Evolutionary conservation across 2,329 filamentous ascomycete species (phyloP).

Genomic region (Myotisia sp.): DNA sequence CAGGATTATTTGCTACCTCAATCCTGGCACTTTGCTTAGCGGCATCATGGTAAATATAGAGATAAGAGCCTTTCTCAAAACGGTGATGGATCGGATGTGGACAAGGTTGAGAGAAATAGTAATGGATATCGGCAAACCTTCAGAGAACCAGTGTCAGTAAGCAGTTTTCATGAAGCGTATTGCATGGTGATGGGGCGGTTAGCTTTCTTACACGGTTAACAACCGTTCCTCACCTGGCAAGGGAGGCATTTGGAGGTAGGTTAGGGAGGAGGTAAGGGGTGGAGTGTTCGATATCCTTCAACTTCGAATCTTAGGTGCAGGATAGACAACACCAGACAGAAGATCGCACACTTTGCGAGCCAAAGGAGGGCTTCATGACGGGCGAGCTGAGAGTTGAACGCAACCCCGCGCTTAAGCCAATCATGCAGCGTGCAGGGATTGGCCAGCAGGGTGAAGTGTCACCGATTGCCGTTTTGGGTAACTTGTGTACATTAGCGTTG

Average conservation of each 20-base stretch:
- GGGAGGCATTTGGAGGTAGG: slow-evolving; percentile 27
- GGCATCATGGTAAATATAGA: slow-evolving; percentile 49
- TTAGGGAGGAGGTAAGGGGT: background rate
- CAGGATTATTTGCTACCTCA: slow-evolving; percentile 51
- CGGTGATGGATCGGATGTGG: slow-evolving; percentile 45
- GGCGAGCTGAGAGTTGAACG: too few relatives aligned
- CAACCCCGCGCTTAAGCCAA: too few relatives aligned
- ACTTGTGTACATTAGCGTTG: too few relatives aligned
- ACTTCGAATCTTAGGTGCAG: too few relatives aligned
- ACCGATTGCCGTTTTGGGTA: too few relatives aligned
- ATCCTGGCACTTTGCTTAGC: slow-evolving; percentile 40
- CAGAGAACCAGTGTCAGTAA: slow-evolving; percentile 8
- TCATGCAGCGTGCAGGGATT: too few relatives aligned
- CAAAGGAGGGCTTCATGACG: too few relatives aligned
- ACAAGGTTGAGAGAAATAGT: slow-evolving; percentile 45
- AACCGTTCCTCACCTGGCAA: slow-evolving; percentile 33
- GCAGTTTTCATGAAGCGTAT: slow-evolving; percentile 1
- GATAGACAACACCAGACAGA: too few relatives aligned
- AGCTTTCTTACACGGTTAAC: slow-evolving; percentile 31
- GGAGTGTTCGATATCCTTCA: too few relatives aligned
- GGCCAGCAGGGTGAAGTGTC: too few relatives aligned
- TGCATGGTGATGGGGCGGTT: background rate
- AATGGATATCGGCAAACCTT: slow-evolving; percentile 51
- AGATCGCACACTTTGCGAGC: too few relatives aligned
- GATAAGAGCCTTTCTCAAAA: slow-evolving; percentile 50